Evolutionary conservation across 2,329 filamentous ascomycete species (phyloP).

Genomic region (Apiospora koreana): DNA sequence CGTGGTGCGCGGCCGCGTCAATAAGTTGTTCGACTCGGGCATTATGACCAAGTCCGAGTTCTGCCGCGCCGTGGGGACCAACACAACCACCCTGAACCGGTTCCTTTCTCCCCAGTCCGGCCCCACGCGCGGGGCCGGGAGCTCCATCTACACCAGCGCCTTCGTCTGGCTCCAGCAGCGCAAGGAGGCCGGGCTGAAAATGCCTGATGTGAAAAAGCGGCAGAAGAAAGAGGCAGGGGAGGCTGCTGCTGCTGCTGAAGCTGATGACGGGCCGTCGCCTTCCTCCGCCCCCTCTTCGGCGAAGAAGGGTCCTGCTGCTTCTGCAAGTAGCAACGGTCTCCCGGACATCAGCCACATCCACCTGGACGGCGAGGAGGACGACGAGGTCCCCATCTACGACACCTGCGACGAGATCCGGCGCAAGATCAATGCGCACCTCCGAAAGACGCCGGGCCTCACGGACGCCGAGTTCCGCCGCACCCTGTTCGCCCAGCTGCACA

Average conservation of each 20-base stretch:
- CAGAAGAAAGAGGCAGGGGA: slow-evolving; percentile 22
- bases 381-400: slow-evolving; percentile 51
- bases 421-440: slow-evolving; percentile 55
- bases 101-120: slow-evolving; percentile 21
- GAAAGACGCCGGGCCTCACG: slow-evolving; percentile 42
- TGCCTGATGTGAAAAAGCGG: slow-evolving; percentile 27
- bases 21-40: slow-evolving; percentile 23
- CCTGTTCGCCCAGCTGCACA: slow-evolving; percentile 37
- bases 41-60: slow-evolving; percentile 29
- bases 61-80: slow-evolving; percentile 19
- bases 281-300: background rate
- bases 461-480: slow-evolving; percentile 51
- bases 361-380: slow-evolving; percentile 45
- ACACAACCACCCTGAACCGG: slow-evolving; percentile 15
- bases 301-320: too few relatives aligned
- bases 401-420: slow-evolving; percentile 58
- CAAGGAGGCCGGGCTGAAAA: slow-evolving; percentile 23
- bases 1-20: slow-evolving; percentile 23
- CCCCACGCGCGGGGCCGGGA: slow-evolving; percentile 17
- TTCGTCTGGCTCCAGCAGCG: slow-evolving; percentile 27
- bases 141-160: slow-evolving; percentile 18
- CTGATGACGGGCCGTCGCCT: background rate
- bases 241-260: slow-evolving; percentile 6
- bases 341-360: slow-evolving; percentile 40
- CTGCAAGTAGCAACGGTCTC: background rate